Conservation (phyloP, 768 basidiomycete species). For the Fomitopsis pulvina region DNA sequence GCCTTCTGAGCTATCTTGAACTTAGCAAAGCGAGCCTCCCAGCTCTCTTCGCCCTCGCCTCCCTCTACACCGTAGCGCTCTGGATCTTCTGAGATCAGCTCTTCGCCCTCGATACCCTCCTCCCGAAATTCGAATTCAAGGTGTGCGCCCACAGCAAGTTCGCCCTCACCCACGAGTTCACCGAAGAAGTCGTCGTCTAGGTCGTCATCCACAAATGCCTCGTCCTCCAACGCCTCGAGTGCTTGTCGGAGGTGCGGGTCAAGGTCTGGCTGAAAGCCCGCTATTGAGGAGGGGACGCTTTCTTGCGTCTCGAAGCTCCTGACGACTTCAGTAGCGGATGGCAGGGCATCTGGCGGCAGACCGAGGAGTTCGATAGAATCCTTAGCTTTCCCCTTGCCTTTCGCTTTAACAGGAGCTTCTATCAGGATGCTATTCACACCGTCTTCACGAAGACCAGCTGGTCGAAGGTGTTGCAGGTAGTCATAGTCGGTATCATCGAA, state of each 20-base stretch:
- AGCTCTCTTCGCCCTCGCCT: constrained; percentile 34
- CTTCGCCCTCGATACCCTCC: constrained; percentile 33
- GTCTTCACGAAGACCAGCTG: constrained; percentile 69
- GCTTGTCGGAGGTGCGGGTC: constrained; percentile 91
- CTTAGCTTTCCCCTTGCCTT: constrained; percentile 34
- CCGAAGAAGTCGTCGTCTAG: constrained; percentile 73
- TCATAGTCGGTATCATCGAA: constrained; percentile 96
- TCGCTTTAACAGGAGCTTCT: constrained; percentile 54
- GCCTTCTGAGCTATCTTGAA: constrained; percentile 56
- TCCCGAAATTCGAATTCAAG: constrained; percentile 65
- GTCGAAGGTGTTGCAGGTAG: constrained; percentile 94
- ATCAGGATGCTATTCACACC: constrained; percentile 78
- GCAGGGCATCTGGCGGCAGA: constrained; percentile 64
- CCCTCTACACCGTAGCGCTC: constrained; percentile 16
- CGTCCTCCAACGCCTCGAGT: constrained; percentile 92
- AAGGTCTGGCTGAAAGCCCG: constrained; percentile 93
- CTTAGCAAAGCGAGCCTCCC: constrained; percentile 75
- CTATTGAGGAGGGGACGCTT: constrained; percentile 72
- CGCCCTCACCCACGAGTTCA: constrained; percentile 66
- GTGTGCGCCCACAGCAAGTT: constrained; percentile 54
- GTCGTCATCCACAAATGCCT: constrained; percentile 82
- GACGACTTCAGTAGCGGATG: constrained; percentile 70
- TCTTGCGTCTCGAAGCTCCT: constrained; percentile 70
- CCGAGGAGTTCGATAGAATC: constrained; percentile 40
- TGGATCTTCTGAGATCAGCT: constrained; percentile 19